These are phyloP conservation scores for Mycena pura DNA, from an alignment of 768 basidiomycete genomes.

Conservation along the genomic window DNA sequence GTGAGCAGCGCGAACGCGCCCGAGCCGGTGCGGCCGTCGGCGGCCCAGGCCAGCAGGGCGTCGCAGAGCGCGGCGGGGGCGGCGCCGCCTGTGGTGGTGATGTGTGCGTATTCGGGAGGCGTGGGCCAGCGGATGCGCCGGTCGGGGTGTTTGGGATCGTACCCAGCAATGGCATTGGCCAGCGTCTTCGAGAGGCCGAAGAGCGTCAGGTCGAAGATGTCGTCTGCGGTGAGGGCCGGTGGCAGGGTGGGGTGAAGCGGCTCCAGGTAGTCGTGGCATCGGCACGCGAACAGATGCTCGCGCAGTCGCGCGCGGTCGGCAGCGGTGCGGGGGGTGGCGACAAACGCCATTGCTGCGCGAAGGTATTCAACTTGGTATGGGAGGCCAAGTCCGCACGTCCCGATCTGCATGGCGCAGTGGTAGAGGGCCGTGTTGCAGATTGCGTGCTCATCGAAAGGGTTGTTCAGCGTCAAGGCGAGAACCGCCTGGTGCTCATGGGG, in stretches of 20 bases:
- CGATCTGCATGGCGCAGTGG: not conserved
- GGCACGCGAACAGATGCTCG: not conserved
- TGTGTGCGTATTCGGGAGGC: not conserved
- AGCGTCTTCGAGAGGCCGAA: not conserved
- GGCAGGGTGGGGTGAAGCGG: not conserved
- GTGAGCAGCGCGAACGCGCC: not conserved
- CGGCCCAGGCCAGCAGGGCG: not conserved
- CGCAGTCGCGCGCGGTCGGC: not conserved
- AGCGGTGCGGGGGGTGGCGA: not conserved
- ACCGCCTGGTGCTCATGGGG: conserved; percentile 1
- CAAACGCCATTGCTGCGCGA: conserved; percentile 7
- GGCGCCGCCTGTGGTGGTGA: not conserved
- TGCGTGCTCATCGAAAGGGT: not conserved
- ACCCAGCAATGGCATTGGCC: not conserved
- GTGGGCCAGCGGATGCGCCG: not conserved
- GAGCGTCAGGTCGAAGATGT: not conserved
- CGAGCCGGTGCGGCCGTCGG: not conserved
- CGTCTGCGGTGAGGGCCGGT: not conserved
- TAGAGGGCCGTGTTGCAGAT: not conserved
- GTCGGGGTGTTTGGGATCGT: not conserved
- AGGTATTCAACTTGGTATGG: not conserved
- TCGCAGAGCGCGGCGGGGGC: not conserved
- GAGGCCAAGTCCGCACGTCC: not conserved
- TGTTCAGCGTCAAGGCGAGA: not conserved
- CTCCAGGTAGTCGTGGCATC: not conserved